Conservation (phyloP, 495 filamentous ascomycete species). For the Neurospora tetrasperma region DNA sequence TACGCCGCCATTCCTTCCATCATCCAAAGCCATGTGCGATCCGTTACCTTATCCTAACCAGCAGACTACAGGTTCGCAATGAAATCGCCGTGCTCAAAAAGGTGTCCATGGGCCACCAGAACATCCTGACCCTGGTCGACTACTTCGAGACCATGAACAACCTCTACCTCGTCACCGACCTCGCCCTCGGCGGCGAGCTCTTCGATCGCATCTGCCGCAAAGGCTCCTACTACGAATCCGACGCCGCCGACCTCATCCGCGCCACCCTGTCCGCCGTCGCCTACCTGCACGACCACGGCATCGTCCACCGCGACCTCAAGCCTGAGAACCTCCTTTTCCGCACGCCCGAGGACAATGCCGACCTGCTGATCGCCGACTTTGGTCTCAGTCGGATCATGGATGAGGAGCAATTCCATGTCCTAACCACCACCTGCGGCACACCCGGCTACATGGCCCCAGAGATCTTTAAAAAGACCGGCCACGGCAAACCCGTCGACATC, state of each 20-base stretch:
- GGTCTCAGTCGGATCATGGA: conserved; percentile 95
- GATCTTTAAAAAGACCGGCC: conserved; percentile 79
- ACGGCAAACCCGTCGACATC: conserved; percentile 84
- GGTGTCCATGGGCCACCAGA: conserved; percentile 96
- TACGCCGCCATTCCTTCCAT: conserved; percentile 24
- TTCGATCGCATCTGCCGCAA: conserved; percentile 98
- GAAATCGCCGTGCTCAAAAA: conserved; percentile 95
- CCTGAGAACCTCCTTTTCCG: conserved; percentile 73
- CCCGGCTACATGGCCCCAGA: conserved; percentile 98
- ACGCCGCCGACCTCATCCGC: conserved; percentile 89
- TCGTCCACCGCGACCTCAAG: conserved; percentile 79
- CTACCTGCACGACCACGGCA: conserved; percentile 96
- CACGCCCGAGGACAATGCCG: conserved; percentile 72
- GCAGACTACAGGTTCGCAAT: conserved; percentile 65
- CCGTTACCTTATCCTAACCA: neutral
- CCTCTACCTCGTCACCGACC: conserved; percentile 93
- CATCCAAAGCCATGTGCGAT: neutral
- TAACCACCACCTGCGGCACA: conserved; percentile 95
- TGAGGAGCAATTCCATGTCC: conserved; percentile 94
- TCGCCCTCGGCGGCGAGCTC: conserved; percentile 90
- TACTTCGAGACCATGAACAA: conserved; percentile 99
- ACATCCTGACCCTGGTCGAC: conserved; percentile 94
- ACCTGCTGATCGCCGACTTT: conserved; percentile 94
- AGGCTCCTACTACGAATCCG: conserved; percentile 94
- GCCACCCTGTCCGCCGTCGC: conserved; percentile 94